Conservation (phyloP, 1,284 basidiomycete genomes). For the Apiotrichum gracile region DNA sequence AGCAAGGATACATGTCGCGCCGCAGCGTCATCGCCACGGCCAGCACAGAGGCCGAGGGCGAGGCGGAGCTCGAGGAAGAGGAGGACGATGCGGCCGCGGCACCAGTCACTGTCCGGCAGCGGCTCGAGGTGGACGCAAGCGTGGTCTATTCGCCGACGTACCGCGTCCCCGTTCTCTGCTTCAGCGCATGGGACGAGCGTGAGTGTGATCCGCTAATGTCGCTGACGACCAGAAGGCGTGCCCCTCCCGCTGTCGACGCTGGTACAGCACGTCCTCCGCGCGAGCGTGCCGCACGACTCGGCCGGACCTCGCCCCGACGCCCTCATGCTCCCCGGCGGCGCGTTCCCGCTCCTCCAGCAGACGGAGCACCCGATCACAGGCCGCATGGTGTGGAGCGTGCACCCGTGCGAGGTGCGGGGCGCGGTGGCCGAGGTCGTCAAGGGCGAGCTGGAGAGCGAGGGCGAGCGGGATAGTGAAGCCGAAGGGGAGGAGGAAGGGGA, state of each 20-base stretch:
- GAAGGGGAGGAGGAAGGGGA: not conserved
- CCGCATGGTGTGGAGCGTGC: slow-evolving; percentile 26
- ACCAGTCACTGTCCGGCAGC: not conserved
- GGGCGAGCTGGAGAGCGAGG: slow-evolving; percentile 2
- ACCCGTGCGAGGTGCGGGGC: slow-evolving; percentile 27
- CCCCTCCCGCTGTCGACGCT: slow-evolving; percentile 17
- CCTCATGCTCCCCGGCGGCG: slow-evolving; percentile 16
- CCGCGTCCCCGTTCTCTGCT: slow-evolving; percentile 27
- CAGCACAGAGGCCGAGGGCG: not conserved
- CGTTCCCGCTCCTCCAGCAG: slow-evolving; percentile 32
- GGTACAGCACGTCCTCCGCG: slow-evolving; percentile 3
- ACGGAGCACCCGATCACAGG: slow-evolving; percentile 30
- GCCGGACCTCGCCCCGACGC: slow-evolving; percentile 6
- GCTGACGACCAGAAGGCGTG: slow-evolving; percentile 19
- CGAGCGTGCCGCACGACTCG: not conserved
- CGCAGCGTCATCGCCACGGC: not conserved
- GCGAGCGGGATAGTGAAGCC: slow-evolving; percentile 1
- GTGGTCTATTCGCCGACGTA: slow-evolving; percentile 30
- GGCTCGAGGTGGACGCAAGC: slow-evolving; percentile 19
- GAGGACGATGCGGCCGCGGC: slow-evolving; percentile 11
- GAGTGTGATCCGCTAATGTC: slow-evolving; percentile 7
- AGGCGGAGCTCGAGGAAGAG: slow-evolving; percentile 3
- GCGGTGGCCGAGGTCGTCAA: slow-evolving; percentile 25
- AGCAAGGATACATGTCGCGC: slow-evolving; percentile 26
- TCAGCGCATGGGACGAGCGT: slow-evolving; percentile 32